Evolutionary conservation across 2,329 filamentous ascomycete genomes (phyloP).

Genomic region (Sarocladiaceae sp.): DNA sequence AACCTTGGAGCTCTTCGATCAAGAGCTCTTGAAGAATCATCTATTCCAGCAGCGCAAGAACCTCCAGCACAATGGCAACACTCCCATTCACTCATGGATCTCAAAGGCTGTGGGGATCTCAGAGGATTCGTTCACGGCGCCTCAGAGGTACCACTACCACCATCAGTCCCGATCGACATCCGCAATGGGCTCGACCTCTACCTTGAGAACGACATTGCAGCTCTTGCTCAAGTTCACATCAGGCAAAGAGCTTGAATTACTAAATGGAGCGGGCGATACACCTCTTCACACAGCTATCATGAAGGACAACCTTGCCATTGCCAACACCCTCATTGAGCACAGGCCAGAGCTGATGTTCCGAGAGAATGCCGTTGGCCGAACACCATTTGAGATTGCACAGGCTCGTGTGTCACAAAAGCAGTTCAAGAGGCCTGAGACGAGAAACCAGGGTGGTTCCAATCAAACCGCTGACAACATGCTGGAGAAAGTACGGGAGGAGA

Average conservation of each 20-base stretch:
- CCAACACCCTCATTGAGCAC: conserved; percentile 43
- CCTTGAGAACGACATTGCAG: conserved; percentile 34
- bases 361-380: conserved; percentile 72
- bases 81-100: conserved; percentile 60
- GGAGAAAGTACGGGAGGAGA: not conserved
- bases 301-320: conserved; percentile 26
- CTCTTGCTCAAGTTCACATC: conserved; percentile 45
- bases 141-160: conserved; percentile 13
- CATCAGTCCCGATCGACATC: conserved; percentile 11
- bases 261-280: conserved; percentile 61
- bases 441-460: not conserved
- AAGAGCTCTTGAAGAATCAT: conserved; percentile 42
- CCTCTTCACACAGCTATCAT: conserved; percentile 53
- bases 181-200: conserved; percentile 10
- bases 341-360: conserved; percentile 56
- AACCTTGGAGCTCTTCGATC: conserved; percentile 53
- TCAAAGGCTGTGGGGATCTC: conserved; percentile 18
- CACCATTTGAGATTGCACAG: conserved; percentile 61
- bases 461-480: conserved; percentile 1
- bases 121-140: not conserved
- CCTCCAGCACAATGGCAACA: conserved; percentile 44
- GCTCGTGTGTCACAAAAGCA: conserved; percentile 41
- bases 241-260: conserved; percentile 48
- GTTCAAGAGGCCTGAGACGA: conserved; percentile 19
- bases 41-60: conserved; percentile 54